Conservation (phyloP, 2,329 filamentous ascomycete genomes). For the Cordyceps sp. region DNA sequence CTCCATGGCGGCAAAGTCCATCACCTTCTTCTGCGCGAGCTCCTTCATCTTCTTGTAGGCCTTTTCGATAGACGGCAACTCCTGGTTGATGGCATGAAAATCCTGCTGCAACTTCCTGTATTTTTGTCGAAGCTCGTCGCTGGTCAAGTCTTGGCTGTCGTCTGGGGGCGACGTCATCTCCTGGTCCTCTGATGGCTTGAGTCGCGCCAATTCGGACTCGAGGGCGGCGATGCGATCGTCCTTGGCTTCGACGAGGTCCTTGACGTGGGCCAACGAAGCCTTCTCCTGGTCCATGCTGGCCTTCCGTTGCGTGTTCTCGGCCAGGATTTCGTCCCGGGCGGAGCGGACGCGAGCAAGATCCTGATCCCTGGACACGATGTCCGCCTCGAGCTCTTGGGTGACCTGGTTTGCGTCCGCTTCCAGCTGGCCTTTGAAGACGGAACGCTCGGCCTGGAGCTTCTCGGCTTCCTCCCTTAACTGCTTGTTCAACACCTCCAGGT, state of each 20-base stretch:
- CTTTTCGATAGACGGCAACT: conserved; percentile 75
- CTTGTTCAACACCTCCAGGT: conserved; percentile 75
- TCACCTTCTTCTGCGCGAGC: conserved; percentile 71
- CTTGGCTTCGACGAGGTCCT: conserved; percentile 63
- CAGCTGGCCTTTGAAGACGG: conserved; percentile 62
- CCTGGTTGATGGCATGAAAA: conserved; percentile 69
- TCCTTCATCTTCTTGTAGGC: conserved; percentile 83
- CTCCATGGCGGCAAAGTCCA: conserved; percentile 59
- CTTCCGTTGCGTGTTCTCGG: conserved; percentile 67
- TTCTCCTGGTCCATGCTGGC: conserved; percentile 63
- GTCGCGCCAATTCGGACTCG: conserved; percentile 65
- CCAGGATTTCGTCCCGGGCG: conserved; percentile 67
- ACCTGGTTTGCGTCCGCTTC: conserved; percentile 63
- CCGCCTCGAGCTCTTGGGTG: conserved; percentile 64
- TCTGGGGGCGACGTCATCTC: conserved; percentile 25
- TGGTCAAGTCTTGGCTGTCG: conserved; percentile 39
- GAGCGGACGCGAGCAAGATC: conserved; percentile 77
- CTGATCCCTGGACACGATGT: conserved; percentile 63
- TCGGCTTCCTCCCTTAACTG: conserved; percentile 72
- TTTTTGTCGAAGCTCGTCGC: conserved; percentile 58
- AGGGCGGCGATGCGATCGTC: conserved; percentile 67
- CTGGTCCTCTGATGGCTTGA: conserved; percentile 34
- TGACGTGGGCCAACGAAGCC: conserved; percentile 53
- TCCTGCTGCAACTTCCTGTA: conserved; percentile 63
- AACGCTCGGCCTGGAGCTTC: conserved; percentile 71